phyloP scores from a whole-genome alignment of 1,284 basidiomycete species.

The Cutaneotrichosporon sp. region DNA sequence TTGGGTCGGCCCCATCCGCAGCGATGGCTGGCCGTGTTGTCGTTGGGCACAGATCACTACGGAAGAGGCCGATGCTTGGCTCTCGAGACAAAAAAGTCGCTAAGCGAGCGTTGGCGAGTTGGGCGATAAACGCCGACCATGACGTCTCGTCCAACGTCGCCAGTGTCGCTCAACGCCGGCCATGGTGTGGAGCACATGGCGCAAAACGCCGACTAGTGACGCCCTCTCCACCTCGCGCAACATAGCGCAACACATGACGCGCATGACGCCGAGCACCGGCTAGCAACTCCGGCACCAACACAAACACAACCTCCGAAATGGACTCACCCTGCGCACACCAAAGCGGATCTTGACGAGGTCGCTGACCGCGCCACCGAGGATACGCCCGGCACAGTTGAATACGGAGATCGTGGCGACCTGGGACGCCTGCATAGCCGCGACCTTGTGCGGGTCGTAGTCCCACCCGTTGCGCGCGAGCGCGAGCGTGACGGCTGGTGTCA shows the following conservation, averaged over 20 bases:
- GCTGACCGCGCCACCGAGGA: constrained; percentile 72
- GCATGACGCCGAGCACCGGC: too few species aligned
- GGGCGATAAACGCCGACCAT: neutral
- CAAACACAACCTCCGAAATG: too few species aligned
- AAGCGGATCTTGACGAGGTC: constrained; percentile 68
- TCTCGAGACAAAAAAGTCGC: too few species aligned
- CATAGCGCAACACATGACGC: too few species aligned
- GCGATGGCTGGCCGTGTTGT: neutral
- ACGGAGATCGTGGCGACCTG: constrained; percentile 85
- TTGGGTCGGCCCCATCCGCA: neutral
- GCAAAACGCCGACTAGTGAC: too few species aligned
- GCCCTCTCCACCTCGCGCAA: too few species aligned
- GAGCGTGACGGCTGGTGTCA: constrained; percentile 66
- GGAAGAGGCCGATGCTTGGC: neutral
- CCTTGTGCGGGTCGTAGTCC: constrained; percentile 65
- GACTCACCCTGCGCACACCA: constrained; percentile 60
- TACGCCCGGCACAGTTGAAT: constrained; percentile 78
- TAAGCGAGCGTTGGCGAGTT: neutral
- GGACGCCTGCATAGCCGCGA: constrained; percentile 74
- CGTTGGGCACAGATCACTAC: neutral
- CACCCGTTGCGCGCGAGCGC: constrained; percentile 71
- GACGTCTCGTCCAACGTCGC: too few species aligned
- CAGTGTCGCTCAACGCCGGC: too few species aligned
- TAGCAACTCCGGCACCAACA: too few species aligned
- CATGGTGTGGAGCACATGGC: too few species aligned